These are phyloP conservation scores for Galerina marginata DNA, from an alignment of 768 basidiomycete genomes.

Conservation along the genomic window DNA sequence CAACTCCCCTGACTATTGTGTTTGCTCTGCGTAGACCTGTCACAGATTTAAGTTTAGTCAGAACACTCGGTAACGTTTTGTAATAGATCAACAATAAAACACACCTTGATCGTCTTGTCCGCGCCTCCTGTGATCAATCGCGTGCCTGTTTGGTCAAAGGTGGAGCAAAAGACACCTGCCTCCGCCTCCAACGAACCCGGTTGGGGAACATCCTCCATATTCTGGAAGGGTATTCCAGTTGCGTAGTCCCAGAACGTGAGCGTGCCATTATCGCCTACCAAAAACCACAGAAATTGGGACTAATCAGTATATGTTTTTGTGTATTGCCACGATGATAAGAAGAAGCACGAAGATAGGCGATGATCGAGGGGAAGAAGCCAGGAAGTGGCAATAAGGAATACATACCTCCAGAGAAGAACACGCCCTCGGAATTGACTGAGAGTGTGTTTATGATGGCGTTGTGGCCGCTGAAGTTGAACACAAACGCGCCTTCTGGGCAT, in stretches of 20 bases:
- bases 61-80: background rate
- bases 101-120: conserved; percentile 97
- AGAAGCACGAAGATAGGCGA: background rate
- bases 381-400: conserved; percentile 16
- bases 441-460: conserved; percentile 98
- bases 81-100: conserved; percentile 26
- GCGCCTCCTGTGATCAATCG: conserved; percentile 95
- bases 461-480: conserved; percentile 95
- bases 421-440: conserved; percentile 93
- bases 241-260: conserved; percentile 94
- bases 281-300: background rate
- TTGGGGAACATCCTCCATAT: conserved; percentile 91
- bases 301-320: background rate
- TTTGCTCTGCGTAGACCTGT: conserved; percentile 74
- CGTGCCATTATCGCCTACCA: conserved; percentile 87
- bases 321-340: background rate
- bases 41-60: background rate
- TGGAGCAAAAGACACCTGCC: conserved; percentile 95
- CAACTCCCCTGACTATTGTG: conserved; percentile 31
- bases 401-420: conserved; percentile 95
- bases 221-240: conserved; percentile 94
- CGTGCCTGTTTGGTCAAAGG: conserved; percentile 95
- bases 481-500: conserved; percentile 94
- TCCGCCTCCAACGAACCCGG: conserved; percentile 98
- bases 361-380: background rate